A percentile compares a stretch with the other conserved stretches of the same genome.
These are phyloP conservation scores for Debaryomycetaceae sp. DNA, from an alignment of 1,139 yeast species.

Conservation along the genomic window DNA sequence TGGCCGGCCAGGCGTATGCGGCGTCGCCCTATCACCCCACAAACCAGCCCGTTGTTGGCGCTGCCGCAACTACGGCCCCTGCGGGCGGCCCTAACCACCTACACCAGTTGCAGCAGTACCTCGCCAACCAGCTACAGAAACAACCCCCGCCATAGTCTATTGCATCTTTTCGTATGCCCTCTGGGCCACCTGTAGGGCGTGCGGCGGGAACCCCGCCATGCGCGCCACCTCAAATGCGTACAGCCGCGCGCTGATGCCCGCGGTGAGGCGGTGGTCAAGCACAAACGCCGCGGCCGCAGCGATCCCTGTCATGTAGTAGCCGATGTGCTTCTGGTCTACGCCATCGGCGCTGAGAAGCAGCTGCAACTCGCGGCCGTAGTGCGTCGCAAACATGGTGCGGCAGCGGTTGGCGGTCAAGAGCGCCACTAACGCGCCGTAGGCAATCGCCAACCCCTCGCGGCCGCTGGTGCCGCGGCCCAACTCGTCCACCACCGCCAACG, in stretches of 20 bases:
- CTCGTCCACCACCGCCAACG: conserved; percentile 89
- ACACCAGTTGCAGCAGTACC: conserved; percentile 27
- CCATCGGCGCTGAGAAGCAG: conserved; percentile 20
- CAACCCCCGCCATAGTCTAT: conserved; percentile 10
- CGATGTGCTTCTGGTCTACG: conserved; percentile 28
- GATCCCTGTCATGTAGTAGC: conserved; percentile 52
- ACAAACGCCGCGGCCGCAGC: conserved; percentile 19
- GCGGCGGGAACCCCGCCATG: conserved; percentile 75
- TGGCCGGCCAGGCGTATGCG: too few relatives aligned
- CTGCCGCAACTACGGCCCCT: conserved; percentile 11
- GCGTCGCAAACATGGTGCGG: conserved; percentile 87
- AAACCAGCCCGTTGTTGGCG: too few relatives aligned
- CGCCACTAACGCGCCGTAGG: conserved; percentile 71
- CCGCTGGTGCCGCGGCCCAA: conserved; percentile 97
- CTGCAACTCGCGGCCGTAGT: conserved; percentile 71
- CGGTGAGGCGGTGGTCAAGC: conserved; percentile 61
- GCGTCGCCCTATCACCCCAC: too few relatives aligned
- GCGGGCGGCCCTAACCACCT: conserved; percentile 16
- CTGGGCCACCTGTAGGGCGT: conserved; percentile 51
- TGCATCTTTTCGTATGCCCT: conserved; percentile 25
- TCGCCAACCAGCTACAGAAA: conserved; percentile 20
- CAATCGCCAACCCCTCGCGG: conserved; percentile 84
- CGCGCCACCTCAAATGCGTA: conserved; percentile 84
- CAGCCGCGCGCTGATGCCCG: conserved; percentile 73
- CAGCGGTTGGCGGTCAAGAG: conserved; percentile 56